Evolutionary conservation across 768 basidiomycete species (phyloP).

Genomic region (Crassisporium funariophilum): DNA sequence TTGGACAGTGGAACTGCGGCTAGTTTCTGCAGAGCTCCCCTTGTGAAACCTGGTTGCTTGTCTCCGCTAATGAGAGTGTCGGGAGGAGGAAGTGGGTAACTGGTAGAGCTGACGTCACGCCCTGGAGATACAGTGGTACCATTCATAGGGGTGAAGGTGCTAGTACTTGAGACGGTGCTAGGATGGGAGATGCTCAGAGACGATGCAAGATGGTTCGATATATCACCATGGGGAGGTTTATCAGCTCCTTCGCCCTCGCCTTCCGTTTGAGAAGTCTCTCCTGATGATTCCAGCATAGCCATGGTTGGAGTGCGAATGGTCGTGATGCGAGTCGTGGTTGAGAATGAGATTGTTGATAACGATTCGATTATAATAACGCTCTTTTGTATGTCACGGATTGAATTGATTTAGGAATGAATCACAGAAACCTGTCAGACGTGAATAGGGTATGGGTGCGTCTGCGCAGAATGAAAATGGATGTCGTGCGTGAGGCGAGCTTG

Average conservation of each 20-base stretch:
- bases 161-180: slow-evolving; percentile 15
- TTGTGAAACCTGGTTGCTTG: slow-evolving; percentile 54
- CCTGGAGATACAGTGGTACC: slow-evolving; percentile 16
- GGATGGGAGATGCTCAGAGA: slow-evolving; percentile 20
- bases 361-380: slow-evolving; percentile 23
- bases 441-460: slow-evolving; percentile 28
- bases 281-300: slow-evolving; percentile 49
- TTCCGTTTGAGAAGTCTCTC: slow-evolving; percentile 53
- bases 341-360: slow-evolving; percentile 13
- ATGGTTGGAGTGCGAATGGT: slow-evolving; percentile 32
- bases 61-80: slow-evolving; percentile 47
- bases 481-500: slow-evolving; percentile 20
- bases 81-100: slow-evolving; percentile 54
- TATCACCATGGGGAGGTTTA: slow-evolving; percentile 51
- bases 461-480: slow-evolving; percentile 21
- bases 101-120: slow-evolving; percentile 20
- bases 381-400: slow-evolving; percentile 22
- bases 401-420: slow-evolving; percentile 13
- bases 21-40: slow-evolving; percentile 45
- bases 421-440: slow-evolving; percentile 19
- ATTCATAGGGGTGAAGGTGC: slow-evolving; percentile 18
- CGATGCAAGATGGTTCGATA: slow-evolving; percentile 29
- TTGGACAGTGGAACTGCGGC: slow-evolving; percentile 19
- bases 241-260: slow-evolving; percentile 63
- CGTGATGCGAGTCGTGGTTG: slow-evolving; percentile 18